Base-by-base conservation (phyloP, 805 yeast species). In the Saccharomycopsis olivae region DNA sequence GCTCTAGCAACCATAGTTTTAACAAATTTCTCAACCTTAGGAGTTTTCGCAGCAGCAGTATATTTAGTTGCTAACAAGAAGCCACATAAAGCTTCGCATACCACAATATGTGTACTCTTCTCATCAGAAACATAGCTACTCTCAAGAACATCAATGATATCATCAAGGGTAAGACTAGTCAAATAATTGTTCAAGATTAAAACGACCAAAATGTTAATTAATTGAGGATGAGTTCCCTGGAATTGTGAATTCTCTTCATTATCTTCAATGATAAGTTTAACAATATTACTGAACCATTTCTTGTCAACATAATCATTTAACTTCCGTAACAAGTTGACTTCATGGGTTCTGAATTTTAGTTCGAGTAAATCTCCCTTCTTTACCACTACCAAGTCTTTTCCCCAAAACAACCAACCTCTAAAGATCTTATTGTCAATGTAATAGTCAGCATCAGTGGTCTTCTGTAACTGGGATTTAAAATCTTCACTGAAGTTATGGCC, bases 371-470 rank as follows among this genome's bases (percentile, higher is more conserved):
- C n/a, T n/a, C n/a, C n/a, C 3, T 56, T 39, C 5, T 53, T 56
- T 15, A 75, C 60, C 2, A 68, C 86, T 16, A 55, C 53, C 56
- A 78, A 51, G 0, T 59, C 49, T 15, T 72, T 58, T 11, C 77
- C 82, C 95, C 95, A 85, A 38, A 80, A 78, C 6, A 82, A 57
- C 75, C 87, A 81, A 0, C 94, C 92, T 6, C 63, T 60, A 51
- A 63, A 66, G 2, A 69, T 60, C 38, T 68, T 70, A 23, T 68
- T 68, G 51, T 80, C 87, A 48, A 79, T 64, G 51, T 59, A 85
- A 47, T 64, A 78, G 1, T 47, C 48, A 1, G 82, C 81, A 17
- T 56, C 41, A 0, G 60, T 56, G 11, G 62, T 56, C 5, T 13
- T 35, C 46, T 73, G 72, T 63, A 80, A 59, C 48, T 82, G 92